A percentile compares a stretch with the other conserved stretches of the same genome.
These are phyloP conservation scores for Trichosanthes truncata DNA, from an alignment of 306 rosid species.

Conservation along the genomic window DNA sequence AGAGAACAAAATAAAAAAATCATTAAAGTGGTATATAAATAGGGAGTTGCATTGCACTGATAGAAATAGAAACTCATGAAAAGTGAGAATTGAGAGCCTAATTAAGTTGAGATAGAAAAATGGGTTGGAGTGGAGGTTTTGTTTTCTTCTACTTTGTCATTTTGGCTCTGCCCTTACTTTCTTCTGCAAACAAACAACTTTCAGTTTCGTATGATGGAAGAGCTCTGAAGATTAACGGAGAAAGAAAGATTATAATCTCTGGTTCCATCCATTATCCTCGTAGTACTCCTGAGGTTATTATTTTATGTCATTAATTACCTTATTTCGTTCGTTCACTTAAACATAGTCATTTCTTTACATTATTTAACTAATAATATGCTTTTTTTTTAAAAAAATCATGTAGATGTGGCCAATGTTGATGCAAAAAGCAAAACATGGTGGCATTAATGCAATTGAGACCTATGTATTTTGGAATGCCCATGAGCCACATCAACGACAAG, in stretches of 20 bases:
- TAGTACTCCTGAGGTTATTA: constrained; percentile 23
- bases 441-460: constrained; percentile 26
- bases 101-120: too few relatives aligned
- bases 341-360: background rate
- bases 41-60: too few relatives aligned
- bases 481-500: constrained; percentile 25
- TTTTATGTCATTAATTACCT: too few relatives aligned
- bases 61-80: too few relatives aligned
- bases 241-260: constrained; percentile 17
- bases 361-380: background rate
- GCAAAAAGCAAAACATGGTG: constrained; percentile 30
- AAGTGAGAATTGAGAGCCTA: too few relatives aligned
- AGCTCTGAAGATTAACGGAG: constrained; percentile 19
- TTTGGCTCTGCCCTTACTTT: background rate
- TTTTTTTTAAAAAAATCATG: too few relatives aligned
- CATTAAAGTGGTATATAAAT: too few relatives aligned
- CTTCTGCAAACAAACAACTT: constrained; percentile 1
- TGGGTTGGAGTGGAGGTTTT: background rate
- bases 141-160: background rate
- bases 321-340: too few relatives aligned
- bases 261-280: constrained; percentile 41
- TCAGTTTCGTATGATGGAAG: constrained; percentile 24
- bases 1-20: too few relatives aligned
- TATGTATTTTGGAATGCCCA: constrained; percentile 37
- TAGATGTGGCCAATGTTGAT: constrained; percentile 42